A percentile compares a stretch with the other conserved stretches of the same genome.
Evolutionary conservation across 2,329 filamentous ascomycete genomes (phyloP).

Genomic region (Phialocephala sp.): DNA sequence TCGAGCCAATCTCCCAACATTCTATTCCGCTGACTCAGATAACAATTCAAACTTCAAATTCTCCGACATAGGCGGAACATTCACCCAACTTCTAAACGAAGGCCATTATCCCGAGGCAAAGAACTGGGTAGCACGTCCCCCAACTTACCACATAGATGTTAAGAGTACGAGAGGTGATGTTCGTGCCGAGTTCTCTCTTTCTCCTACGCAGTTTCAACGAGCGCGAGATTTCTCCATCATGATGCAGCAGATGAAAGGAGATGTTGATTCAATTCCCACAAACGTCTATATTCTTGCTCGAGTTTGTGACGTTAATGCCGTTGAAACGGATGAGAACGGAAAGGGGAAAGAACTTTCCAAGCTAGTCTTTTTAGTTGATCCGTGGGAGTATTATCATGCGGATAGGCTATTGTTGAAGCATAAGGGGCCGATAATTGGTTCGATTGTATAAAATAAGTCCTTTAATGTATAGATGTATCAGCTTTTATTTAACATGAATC

Average conservation of each 20-base stretch:
- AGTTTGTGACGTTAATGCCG: constrained; percentile 14
- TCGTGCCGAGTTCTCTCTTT: constrained; percentile 3
- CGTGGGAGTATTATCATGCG: constrained; percentile 22
- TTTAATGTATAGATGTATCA: no score
- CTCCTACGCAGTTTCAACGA: constrained; percentile 5
- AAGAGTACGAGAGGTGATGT: constrained; percentile 11
- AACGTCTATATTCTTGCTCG: constrained; percentile 18
- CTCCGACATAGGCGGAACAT: constrained; percentile 8
- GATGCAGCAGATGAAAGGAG: constrained; percentile 16
- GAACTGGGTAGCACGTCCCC: constrained; percentile 12
- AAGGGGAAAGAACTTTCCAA: neutral
- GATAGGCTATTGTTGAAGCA: constrained; percentile 17
- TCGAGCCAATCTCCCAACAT: constrained; percentile 6
- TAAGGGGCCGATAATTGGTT: constrained; percentile 8
- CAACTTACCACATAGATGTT: constrained; percentile 21
- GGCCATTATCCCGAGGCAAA: constrained; percentile 12
- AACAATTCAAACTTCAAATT: constrained; percentile 14
- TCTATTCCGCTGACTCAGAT: neutral
- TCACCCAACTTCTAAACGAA: constrained; percentile 16
- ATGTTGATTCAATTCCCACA: constrained; percentile 1
- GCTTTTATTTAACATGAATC: neutral
- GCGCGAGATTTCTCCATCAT: constrained; percentile 13
- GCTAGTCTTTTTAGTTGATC: constrained; percentile 20
- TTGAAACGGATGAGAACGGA: neutral
- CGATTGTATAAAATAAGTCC: constrained; percentile 3